Evolutionary conservation across 2,329 filamentous ascomycete genomes (phyloP).

Genomic region (Exophiala calicioides): DNA sequence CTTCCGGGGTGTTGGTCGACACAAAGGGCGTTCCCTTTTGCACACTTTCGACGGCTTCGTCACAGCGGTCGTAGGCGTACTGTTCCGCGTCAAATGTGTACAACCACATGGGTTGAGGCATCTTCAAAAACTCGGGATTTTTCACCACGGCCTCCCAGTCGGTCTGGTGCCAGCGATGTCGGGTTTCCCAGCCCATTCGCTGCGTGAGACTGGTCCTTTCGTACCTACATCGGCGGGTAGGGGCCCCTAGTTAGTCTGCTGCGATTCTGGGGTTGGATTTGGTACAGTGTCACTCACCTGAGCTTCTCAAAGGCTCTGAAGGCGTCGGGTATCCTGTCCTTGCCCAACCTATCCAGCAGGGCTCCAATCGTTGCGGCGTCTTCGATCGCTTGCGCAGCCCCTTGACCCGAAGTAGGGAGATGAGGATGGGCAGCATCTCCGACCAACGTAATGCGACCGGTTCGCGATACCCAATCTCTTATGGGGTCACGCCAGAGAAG

Average conservation of each 20-base stretch:
- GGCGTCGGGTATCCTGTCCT: constrained; percentile 24
- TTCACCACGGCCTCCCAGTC: constrained; percentile 12
- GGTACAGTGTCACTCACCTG: constrained; percentile 8
- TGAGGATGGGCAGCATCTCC: constrained; percentile 55
- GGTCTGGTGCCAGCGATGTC: constrained; percentile 17
- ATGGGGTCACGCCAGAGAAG: constrained; percentile 20
- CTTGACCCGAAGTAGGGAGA: constrained; percentile 50
- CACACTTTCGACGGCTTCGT: constrained; percentile 20
- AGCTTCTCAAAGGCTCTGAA: constrained; percentile 9
- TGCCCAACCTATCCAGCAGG: constrained; percentile 37
- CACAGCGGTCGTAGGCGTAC: constrained; percentile 45
- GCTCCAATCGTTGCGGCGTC: constrained; percentile 51
- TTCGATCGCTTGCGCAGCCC: constrained; percentile 53
- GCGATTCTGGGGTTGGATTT: not conserved
- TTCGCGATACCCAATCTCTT: constrained; percentile 38
- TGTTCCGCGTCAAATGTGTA: constrained; percentile 53
- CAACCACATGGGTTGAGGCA: constrained; percentile 50
- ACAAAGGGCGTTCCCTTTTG: constrained; percentile 5
- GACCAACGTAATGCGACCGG: constrained; percentile 47
- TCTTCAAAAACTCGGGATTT: constrained; percentile 3
- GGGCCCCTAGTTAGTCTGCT: not conserved
- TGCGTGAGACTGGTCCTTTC: constrained; percentile 19
- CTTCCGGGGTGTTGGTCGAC: constrained; percentile 3
- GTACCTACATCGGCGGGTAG: constrained; percentile 14
- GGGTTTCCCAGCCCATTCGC: constrained; percentile 24